Base-by-base conservation (phyloP, 495 filamentous ascomycete genomes). In the Recurvomyces mirabilis region DNA sequence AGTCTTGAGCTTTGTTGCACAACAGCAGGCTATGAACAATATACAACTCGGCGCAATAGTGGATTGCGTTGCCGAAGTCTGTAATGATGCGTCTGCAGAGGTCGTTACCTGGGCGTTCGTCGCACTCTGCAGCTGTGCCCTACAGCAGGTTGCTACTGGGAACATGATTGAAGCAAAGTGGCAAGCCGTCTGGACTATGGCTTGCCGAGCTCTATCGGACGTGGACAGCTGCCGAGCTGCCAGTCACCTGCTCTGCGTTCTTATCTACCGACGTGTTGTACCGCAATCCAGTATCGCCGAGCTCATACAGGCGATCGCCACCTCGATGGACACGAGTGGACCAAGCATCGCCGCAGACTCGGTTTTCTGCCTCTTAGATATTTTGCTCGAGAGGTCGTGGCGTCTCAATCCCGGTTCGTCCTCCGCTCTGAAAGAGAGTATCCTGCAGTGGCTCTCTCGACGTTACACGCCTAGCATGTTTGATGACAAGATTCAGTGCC, bases 291-390 rank as follows among this genome's bases (percentile, higher is more conserved):
- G 34, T 9, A 67, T 77, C 32, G 64, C 63, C 26, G 67, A 76
- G 4, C 62, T 87, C 12, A 59, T 93, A 26, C 64, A 77, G 45
- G 72, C 73, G 26, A 82, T 91, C 54, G 66, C 91, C 26, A 69
- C 73, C 6, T 79, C 81, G 13, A 74, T 81, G 38, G 86, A 87
- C 47, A 67, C 91, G 33, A 87, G 79, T 57, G 87, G 87, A 0
- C 93, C 88, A 2, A 79, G 79, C 17, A 56, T 77, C 17, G 67
- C 93, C n/a, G 77, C 79, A 5, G 91, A 95, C 55, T 75, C 84
- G 2, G 41, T 23, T 1, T 1, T 34, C 18, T 36, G 40, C 19
- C 35, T 54, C 7, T 15, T 54, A 7, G 4, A 4, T n/a, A 19
- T n/a, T 6, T 14, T 38, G 12, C 5, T 50, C 14, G n/a, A 14